These are phyloP conservation scores for Wickerhamiella alocasiicola DNA, from an alignment of 805 yeast genomes.

Conservation along the genomic window DNA sequence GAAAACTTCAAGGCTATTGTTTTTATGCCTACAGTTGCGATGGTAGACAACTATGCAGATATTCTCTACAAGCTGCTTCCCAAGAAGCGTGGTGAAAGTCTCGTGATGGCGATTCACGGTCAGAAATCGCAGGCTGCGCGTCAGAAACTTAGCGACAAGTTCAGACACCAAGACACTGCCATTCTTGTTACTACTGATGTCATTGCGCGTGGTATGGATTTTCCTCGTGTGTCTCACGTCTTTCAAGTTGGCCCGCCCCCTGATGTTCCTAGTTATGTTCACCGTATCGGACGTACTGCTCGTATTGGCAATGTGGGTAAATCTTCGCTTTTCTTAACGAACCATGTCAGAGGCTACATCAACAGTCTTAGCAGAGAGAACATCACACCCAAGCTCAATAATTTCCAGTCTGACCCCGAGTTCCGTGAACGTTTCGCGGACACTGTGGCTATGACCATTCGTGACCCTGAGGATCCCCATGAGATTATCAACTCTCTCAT, in stretches of 20 bases:
- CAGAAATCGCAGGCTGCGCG: constrained; percentile 58
- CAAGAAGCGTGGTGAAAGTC: constrained; percentile 5
- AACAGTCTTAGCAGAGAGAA: constrained; percentile 32
- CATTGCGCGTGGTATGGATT: constrained; percentile 94
- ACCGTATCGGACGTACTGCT: constrained; percentile 93
- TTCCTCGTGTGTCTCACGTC: constrained; percentile 77
- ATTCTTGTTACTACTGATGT: constrained; percentile 79
- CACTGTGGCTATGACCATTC: constrained; percentile 14
- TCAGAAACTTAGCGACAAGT: constrained; percentile 43
- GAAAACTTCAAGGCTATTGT: constrained; percentile 67
- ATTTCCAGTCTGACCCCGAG: constrained; percentile 16
- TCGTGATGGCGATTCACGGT: constrained; percentile 45
- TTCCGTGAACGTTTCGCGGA: constrained; percentile 14
- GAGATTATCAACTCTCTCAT: constrained; percentile 19
- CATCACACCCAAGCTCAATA: constrained; percentile 33
- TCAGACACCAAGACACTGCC: constrained; percentile 38
- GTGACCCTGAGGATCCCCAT: constrained; percentile 19
- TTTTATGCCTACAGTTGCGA: constrained; percentile 66
- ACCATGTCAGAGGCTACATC: constrained; percentile 46
- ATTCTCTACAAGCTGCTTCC: constrained; percentile 27
- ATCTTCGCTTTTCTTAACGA: constrained; percentile 48
- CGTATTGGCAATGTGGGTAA: constrained; percentile 76
- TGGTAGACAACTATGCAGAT: constrained; percentile 46
- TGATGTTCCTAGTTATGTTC: constrained; percentile 70
- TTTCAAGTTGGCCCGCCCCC: constrained; percentile 69